Base-by-base conservation (phyloP, 2,329 filamentous ascomycete genomes). In the Aureobasidium sp. region DNA sequence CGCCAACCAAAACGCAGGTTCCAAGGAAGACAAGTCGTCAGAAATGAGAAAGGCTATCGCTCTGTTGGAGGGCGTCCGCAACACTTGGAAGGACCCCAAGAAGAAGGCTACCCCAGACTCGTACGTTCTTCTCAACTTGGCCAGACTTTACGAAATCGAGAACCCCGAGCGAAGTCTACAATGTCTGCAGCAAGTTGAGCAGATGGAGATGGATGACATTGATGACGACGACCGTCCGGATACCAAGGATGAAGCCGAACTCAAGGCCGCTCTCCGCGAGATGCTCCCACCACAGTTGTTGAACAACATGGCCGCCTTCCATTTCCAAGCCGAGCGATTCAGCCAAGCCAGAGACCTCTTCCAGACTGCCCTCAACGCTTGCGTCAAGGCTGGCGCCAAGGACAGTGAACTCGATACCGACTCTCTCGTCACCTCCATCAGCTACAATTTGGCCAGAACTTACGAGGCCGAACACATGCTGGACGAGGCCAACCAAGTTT, bases 271-370 rank as follows among this genome's bases (percentile, higher is more conserved):
- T 17, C 79, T 95, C 29, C 86, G 91, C 58, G 89, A 92, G 69
- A 80, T 87, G 61, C 78, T 99, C 1, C 89, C 92, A 1, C 94
- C 94, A 4, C 91, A 96, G 69, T 80, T 97, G 2, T 81, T 99
- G 45, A 99, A 97, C 79, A 99, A 99, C 71, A 95, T 97, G 71
- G 94, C 90, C 5, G 96, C 92, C 73, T 97, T 97, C 75, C 85
- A 95, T 66, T 96, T 90, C 66, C 91, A 96, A 70, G 82, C 85
- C 2, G 91, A 95, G 67, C 91, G 90, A 70, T 86, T 88, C 64
- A 84, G 87, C 21, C 79, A 84, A 63, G 92, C 94, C 23, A 87
- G 89, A 65, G 87, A 93, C 54, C 82, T 95, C 75, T 99, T 97
- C 71, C 90, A 99, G 72, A 86, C 89, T n/a, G 94, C 92, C 0